A percentile compares a stretch with the other conserved stretches of the same genome.
phyloP scores from a whole-genome alignment of 1,284 basidiomycete species.

The Rhizoctonia solani region DNA sequence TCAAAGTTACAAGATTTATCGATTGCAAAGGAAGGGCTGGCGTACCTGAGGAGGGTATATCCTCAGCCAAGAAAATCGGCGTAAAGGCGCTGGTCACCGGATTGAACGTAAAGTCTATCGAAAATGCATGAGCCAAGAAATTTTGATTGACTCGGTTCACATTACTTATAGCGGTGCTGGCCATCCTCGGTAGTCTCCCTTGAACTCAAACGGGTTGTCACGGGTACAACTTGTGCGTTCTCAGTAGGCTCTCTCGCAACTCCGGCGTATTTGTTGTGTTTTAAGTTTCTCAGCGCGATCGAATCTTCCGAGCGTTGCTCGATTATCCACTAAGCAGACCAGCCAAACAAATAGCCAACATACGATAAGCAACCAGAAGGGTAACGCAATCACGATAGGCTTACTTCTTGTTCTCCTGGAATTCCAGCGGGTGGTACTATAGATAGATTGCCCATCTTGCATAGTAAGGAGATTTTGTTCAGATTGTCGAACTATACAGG shows the following conservation, averaged over 20 bases:
- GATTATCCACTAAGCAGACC: neutral
- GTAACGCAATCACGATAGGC: neutral
- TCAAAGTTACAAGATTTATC: no score
- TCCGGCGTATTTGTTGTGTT: neutral
- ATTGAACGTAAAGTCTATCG: neutral
- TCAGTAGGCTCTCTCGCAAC: no score
- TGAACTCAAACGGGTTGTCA: neutral
- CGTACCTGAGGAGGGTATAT: constrained; percentile 14
- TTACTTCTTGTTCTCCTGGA: neutral
- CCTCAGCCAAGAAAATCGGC: neutral
- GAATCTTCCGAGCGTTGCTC: neutral
- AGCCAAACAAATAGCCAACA: neutral
- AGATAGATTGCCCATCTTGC: neutral
- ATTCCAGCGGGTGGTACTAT: no score
- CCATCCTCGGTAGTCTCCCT: neutral
- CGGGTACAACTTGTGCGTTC: no score
- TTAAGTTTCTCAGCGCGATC: neutral
- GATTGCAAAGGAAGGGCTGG: no score
- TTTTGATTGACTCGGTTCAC: neutral
- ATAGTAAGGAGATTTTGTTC: constrained; percentile 1
- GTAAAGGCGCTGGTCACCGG: neutral
- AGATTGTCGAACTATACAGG: neutral
- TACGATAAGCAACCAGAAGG: neutral
- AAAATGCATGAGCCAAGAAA: neutral
- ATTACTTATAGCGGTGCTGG: neutral